Conservation (phyloP, 345 rosid genomes). For the Dipteronia dyeriana region DNA sequence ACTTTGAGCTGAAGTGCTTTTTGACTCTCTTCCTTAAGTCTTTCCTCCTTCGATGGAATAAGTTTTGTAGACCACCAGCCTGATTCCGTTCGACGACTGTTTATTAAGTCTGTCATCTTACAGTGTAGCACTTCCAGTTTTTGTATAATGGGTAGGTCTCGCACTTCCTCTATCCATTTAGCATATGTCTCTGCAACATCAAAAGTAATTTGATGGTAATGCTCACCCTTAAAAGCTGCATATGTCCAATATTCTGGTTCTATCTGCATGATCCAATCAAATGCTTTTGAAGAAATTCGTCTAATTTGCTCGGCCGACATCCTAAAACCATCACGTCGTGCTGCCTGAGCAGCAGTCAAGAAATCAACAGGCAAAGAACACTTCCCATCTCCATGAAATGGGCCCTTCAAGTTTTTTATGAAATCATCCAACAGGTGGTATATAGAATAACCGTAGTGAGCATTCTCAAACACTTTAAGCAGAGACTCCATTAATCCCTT, state of each 20-base stretch:
- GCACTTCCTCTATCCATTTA: constrained; percentile 73
- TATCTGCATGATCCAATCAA: constrained; percentile 80
- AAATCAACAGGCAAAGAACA: constrained; percentile 60
- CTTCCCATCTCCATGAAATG: constrained; percentile 84
- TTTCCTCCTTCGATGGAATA: constrained; percentile 73
- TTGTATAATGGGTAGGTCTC: constrained; percentile 66
- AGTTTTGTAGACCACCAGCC: constrained; percentile 59
- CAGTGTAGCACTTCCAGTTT: constrained; percentile 55
- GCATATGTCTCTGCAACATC: constrained; percentile 58
- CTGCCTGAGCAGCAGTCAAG: constrained; percentile 77
- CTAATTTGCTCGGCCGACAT: constrained; percentile 59
- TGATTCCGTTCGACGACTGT: constrained; percentile 44
- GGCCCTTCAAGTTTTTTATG: constrained; percentile 67
- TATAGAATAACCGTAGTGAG: constrained; percentile 71
- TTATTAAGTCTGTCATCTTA: constrained; percentile 60
- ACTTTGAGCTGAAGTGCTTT: constrained; percentile 57
- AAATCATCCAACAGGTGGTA: constrained; percentile 76
- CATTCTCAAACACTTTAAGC: constrained; percentile 63
- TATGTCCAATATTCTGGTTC: constrained; percentile 71
- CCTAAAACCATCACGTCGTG: constrained; percentile 57
- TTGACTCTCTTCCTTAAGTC: constrained; percentile 52
- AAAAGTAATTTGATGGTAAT: constrained; percentile 56
- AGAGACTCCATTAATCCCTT: constrained; percentile 60
- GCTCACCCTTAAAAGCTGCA: constrained; percentile 74
- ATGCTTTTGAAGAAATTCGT: constrained; percentile 63